Base-by-base conservation (phyloP, 2,329 filamentous ascomycete species). In the Cercospora berteroae region DNA sequence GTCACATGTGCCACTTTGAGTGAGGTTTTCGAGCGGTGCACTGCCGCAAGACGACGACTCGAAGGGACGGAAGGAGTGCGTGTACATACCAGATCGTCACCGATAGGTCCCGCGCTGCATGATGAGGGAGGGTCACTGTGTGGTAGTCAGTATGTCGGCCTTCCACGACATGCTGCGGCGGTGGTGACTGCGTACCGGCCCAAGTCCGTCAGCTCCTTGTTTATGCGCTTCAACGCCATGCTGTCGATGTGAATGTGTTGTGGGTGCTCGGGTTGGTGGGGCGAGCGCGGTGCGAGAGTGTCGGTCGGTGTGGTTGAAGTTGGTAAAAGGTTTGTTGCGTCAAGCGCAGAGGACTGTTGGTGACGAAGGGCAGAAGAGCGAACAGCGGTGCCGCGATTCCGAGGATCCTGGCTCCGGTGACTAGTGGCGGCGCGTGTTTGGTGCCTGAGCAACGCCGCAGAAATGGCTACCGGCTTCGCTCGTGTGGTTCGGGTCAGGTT, bases 61-160 rank as follows among this genome's bases (percentile, higher is more conserved):
- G 23, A 42, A n/a, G 10, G n/a, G 20, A 56, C 63, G 64, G 48
- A 63, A 44, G 70, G 61, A 52, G 66, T 64, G 60, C 33, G 42
- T 50, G 62, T 42, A 86, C 93, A 79, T 94, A 98, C 95, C 89
- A 99, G 83, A 86, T 99, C 95, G 86, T 98, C 94, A 81, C 94
- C 94, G 78, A 96, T 90, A 75, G 95, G 95, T 74, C 95, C 95
- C 77, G 95, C 95, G 80, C 94, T 98, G 89, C 95, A 99, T 76
- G 94, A 98, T 68, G 95, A 98, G 79, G 95, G 95, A 80, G 95
- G 95, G 81, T 99, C 95, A 85, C 95, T 98, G 77, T 71, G 67
- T 33, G 33, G 62, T 57, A 66, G 78, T 82, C 75, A 82, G 79
- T 74, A 67, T 62, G 31, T 64, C 27, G 56, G 64, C 64, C 50